Conservation (phyloP, 306 rosid genomes). For the Sechiopsis laciniata region DNA sequence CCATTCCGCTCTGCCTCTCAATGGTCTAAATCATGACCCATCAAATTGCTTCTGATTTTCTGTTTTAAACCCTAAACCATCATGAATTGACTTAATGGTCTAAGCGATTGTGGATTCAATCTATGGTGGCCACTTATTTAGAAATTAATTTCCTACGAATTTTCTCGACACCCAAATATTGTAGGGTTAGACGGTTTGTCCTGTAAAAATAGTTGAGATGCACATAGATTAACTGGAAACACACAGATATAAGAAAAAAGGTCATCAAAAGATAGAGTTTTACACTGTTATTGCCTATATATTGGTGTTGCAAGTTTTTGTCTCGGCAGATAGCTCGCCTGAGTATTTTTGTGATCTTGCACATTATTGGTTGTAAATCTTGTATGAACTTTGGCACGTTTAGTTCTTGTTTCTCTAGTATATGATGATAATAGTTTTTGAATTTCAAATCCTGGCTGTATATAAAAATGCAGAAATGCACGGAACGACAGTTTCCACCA, state of each 20-base stretch:
- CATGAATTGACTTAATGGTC: too few relatives aligned
- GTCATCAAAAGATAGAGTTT: not conserved
- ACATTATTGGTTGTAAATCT: too few relatives aligned
- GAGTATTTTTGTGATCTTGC: not conserved
- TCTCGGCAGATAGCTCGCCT: not conserved
- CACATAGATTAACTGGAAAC: too few relatives aligned
- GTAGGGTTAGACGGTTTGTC: too few relatives aligned
- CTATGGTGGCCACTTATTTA: too few relatives aligned
- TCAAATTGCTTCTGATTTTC: not conserved
- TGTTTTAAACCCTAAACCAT: not conserved
- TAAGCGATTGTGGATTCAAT: too few relatives aligned
- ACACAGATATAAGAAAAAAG: too few relatives aligned
- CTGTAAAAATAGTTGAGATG: too few relatives aligned
- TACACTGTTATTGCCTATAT: not conserved
- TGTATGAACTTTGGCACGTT: not conserved
- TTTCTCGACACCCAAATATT: too few relatives aligned
- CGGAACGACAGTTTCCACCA: conserved; percentile 92
- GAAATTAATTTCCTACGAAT: too few relatives aligned
- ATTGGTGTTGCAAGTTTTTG: not conserved
- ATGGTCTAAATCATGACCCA: not conserved
- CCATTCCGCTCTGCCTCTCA: not conserved
- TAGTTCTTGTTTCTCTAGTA: not conserved
- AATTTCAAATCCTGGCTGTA: conserved; percentile 7
- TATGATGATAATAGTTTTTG: not conserved
- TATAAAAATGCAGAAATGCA: conserved; percentile 68